Base-by-base conservation (phyloP, 768 basidiomycete species). In the Daedalea quercina region DNA sequence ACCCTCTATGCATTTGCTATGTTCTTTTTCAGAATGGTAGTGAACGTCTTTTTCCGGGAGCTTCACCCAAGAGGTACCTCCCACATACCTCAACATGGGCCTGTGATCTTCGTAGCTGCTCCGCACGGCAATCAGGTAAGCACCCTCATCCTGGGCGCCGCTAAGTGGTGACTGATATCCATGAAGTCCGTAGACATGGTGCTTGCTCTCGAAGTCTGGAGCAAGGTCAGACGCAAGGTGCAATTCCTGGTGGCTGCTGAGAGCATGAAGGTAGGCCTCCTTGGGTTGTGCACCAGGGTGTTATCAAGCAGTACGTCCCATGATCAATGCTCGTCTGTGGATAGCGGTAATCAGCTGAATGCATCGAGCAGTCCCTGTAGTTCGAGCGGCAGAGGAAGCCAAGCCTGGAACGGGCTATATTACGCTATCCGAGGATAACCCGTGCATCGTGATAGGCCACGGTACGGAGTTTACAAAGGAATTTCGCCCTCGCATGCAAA, bases 21-120 rank as follows among this genome's bases (percentile, higher is more conserved):
- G 68, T 65, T 87, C 45, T 91, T 95, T 51, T 95, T 90, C 90
- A 73, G 87, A 53, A 73, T 78, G 2, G 78, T 95, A 52, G 91
- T 89, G 58, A 89, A 89, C 70, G 84, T 98, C 60, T 98, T 98
- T 78, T 98, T 98, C 74, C 77, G 95, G 59, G 95, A 98, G 72
- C 85, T 97, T 62, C 79, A 94, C 53, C 90, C 94, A 3, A 77
- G 95, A 68, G 91, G 95, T 48, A 89, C 94, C 31, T 97, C 89
- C 78, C 90, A 96, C 66, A 90, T 98, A 54, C 95, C 95, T 23
- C 78, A 77, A 53, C 80, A 90, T 53, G 95, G 93, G 0, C 90
- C 95, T 2, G 81, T 95, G 50, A 90, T 98, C 58, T 94, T 96
- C 67, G 92, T 92, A 47, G 92, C 80, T 41, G 60, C 62, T 17